These are phyloP conservation scores for Solanum rostratum DNA, from an alignment of 257 asterid genomes.

Conservation along the genomic window DNA sequence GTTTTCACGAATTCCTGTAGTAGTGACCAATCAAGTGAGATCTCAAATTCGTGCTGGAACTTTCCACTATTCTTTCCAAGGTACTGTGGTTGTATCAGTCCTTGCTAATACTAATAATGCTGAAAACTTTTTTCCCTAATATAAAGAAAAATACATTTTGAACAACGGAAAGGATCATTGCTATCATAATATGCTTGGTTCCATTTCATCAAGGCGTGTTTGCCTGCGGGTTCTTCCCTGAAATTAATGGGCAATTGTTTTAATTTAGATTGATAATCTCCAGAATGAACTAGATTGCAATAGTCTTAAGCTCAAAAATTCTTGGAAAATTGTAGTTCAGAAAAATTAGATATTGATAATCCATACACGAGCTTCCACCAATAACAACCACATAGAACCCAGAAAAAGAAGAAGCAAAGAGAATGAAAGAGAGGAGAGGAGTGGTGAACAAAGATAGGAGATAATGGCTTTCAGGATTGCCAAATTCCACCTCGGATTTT, in stretches of 20 bases:
- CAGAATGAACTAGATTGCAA: background rate
- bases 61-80: slow-evolving; percentile 60
- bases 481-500: background rate
- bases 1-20: slow-evolving; percentile 69
- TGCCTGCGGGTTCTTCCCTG: background rate
- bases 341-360: background rate
- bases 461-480: background rate
- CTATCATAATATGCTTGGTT: background rate
- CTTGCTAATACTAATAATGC: background rate
- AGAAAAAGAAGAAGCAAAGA: background rate
- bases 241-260: background rate
- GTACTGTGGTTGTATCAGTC: slow-evolving; percentile 14
- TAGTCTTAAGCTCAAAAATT: background rate
- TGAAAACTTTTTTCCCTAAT: background rate
- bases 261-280: background rate
- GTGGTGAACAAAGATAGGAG: background rate
- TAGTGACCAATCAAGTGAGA: slow-evolving; percentile 86
- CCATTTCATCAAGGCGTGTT: background rate
- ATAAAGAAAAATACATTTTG: background rate
- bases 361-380: background rate
- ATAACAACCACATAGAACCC: background rate
- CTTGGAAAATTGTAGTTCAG: background rate
- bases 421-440: background rate
- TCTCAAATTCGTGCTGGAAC: slow-evolving; percentile 51
- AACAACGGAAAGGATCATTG: background rate